phyloP scores from a whole-genome alignment of 306 rosid genomes.

The Vigna trinervia region DNA sequence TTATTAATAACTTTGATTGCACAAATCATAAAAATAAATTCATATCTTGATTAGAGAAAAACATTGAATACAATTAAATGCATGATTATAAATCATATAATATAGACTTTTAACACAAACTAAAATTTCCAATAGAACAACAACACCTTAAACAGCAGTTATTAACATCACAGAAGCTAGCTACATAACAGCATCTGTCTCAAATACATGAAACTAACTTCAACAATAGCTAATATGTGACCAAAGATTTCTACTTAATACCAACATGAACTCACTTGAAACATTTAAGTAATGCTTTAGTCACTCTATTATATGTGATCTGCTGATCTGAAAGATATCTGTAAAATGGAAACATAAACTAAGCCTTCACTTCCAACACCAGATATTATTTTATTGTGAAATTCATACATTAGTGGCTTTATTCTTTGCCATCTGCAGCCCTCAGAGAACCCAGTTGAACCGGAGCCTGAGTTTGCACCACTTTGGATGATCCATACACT shows the following conservation, averaged over 20 bases:
- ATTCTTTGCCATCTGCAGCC: conserved; percentile 93
- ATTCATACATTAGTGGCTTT: conserved; percentile 31
- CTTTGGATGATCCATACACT: conserved; percentile 87
- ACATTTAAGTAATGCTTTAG: not conserved
- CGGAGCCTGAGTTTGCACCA: conserved; percentile 95
- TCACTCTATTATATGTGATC: not conserved
- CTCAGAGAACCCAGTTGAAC: conserved; percentile 97
- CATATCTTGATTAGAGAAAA: no score
- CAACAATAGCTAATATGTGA: conserved; percentile 11
- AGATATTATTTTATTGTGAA: not conserved
- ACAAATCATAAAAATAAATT: not conserved
- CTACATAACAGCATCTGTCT: conserved; percentile 37
- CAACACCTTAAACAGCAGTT: conserved; percentile 30
- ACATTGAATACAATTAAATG: no score
- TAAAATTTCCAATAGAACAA: conserved; percentile 4
- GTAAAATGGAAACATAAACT: conserved; percentile 19
- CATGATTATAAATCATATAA: conserved; percentile 12
- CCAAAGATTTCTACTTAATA: not conserved
- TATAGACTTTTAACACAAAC: not conserved
- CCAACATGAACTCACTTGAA: not conserved
- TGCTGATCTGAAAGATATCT: not conserved
- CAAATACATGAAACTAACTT: conserved; percentile 26
- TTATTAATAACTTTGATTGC: not conserved
- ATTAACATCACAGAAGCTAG: conserved; percentile 31
- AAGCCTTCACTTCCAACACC: conserved; percentile 29